These are phyloP conservation scores for Xerocomus potaroensis DNA, from an alignment of 768 basidiomycete species.

Conservation along the genomic window DNA sequence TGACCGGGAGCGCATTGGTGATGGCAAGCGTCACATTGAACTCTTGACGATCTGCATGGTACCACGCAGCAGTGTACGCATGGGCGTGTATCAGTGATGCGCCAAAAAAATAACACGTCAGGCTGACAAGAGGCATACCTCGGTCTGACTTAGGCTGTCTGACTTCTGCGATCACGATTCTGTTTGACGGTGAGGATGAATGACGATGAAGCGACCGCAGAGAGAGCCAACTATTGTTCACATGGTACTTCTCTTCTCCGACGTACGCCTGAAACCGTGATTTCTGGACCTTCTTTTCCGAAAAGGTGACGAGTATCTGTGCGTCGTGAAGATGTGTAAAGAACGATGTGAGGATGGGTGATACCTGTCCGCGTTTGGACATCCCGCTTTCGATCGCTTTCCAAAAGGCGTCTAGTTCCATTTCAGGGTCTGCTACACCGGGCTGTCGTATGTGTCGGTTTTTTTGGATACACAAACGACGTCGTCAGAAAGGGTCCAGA, in stretches of 20 bases:
- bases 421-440: slow-evolving; percentile 68
- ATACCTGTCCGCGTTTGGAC: slow-evolving; percentile 68
- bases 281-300: slow-evolving; percentile 73
- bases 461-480: not conserved
- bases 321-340: no score
- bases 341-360: not conserved
- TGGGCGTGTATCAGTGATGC: not conserved
- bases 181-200: slow-evolving; percentile 22
- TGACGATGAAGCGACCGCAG: not conserved
- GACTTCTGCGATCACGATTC: slow-evolving; percentile 78
- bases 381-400: slow-evolving; percentile 61
- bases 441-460: slow-evolving; percentile 42
- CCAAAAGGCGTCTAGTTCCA: slow-evolving; percentile 76
- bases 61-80: no score
- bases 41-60: slow-evolving; percentile 45
- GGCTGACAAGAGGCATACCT: slow-evolving; percentile 39
- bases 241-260: slow-evolving; percentile 79
- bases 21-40: slow-evolving; percentile 60
- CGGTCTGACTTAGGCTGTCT: slow-evolving; percentile 64
- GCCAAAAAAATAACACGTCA: no score
- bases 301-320: slow-evolving; percentile 66
- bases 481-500: no score
- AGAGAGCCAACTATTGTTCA: slow-evolving; percentile 76
- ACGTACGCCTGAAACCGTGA: slow-evolving; percentile 70
- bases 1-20: slow-evolving; percentile 61